These are phyloP conservation scores for Knufia fluminis DNA, from an alignment of 2,329 filamentous ascomycete genomes.

Conservation along the genomic window DNA sequence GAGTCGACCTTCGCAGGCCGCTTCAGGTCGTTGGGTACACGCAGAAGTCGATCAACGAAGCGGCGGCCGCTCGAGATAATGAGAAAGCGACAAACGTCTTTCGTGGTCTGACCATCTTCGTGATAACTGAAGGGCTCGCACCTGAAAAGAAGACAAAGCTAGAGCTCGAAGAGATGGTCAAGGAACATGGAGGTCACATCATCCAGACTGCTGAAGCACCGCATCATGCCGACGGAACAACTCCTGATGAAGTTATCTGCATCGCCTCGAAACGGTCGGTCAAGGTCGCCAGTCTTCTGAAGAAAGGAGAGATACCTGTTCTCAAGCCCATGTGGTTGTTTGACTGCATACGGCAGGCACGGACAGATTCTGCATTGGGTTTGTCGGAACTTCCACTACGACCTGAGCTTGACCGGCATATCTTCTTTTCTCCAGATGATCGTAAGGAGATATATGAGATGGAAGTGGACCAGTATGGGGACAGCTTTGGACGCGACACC, in stretches of 20 bases:
- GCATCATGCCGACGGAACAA: slow-evolving; percentile 51
- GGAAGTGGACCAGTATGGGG: slow-evolving; percentile 67
- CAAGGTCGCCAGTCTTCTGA: slow-evolving; percentile 74
- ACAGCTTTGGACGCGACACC: slow-evolving; percentile 71
- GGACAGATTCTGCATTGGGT: slow-evolving; percentile 45
- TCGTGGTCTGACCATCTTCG: slow-evolving; percentile 64
- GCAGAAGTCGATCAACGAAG: slow-evolving; percentile 8
- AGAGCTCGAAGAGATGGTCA: slow-evolving; percentile 72
- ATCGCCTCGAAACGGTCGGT: slow-evolving; percentile 45
- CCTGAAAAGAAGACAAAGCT: slow-evolving; percentile 67
- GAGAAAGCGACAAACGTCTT: slow-evolving; percentile 48
- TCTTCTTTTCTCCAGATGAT: slow-evolving; percentile 58
- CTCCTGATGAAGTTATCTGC: slow-evolving; percentile 38
- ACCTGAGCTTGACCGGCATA: slow-evolving; percentile 54
- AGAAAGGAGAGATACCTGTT: slow-evolving; percentile 60
- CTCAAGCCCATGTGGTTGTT: slow-evolving; percentile 73
- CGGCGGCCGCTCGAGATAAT: neutral
- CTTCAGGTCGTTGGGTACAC: slow-evolving; percentile 63
- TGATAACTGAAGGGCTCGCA: slow-evolving; percentile 65
- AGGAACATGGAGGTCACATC: slow-evolving; percentile 70
- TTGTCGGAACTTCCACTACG: slow-evolving; percentile 54
- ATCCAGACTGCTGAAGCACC: slow-evolving; percentile 61
- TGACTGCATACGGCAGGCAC: slow-evolving; percentile 60
- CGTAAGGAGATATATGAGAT: slow-evolving; percentile 38
- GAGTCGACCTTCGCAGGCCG: slow-evolving; percentile 47